Base-by-base conservation (phyloP, 768 basidiomycete species). In the Russula ochroleuca region DNA sequence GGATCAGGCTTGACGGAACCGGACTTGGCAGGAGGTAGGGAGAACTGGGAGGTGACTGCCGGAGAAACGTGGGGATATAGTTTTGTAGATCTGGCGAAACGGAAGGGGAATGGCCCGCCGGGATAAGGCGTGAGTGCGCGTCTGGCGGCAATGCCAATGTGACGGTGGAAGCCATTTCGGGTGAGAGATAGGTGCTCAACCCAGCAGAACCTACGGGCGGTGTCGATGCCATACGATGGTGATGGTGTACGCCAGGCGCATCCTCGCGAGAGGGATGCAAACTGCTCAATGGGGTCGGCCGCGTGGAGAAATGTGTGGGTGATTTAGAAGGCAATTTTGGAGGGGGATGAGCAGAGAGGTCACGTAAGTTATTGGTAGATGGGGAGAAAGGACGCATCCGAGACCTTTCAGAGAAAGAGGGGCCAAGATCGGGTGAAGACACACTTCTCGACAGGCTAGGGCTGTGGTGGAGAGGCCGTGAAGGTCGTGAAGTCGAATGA, bases 371-470 rank as follows among this genome's bases (percentile, higher is more conserved):
- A 5, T 31, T 9, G 14, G 25, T 37, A 14, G 54, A 65, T 19
- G 64, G 54, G n/a, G 48, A 51, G 33, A 55, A 51, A 1, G 59
- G 13, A 49, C 21, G 64, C 17, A 15, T n/a, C 41, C 7, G 48
- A 17, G 54, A 40, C 7, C 14, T 8, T 19, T 38, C 33, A 17
- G 48, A 8, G 19, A 28, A 31, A 33, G 43, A 45, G 33, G 28
- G 4, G 33, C 15, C 33, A 8, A 65, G 25, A 37, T 37, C 59
- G 7, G 64, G 64, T 3, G 64, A 57, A 5, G 64, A 65, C 9
- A 48, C 64, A 37, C 64, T 65, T 47, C 64, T 61, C 9, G 48
- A 10, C 19, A 61, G 54, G 31, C 51, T 57, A 51, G 35, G 43
- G 52, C 51, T 0, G 0, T 8, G 6, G 0, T 19, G 59, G n/a